Percentiles rank a stretch among this genome's conserved stretches.
These are phyloP conservation scores for Scutellaria barbata DNA, from an alignment of 257 asterid species.

Conservation along the genomic window DNA sequence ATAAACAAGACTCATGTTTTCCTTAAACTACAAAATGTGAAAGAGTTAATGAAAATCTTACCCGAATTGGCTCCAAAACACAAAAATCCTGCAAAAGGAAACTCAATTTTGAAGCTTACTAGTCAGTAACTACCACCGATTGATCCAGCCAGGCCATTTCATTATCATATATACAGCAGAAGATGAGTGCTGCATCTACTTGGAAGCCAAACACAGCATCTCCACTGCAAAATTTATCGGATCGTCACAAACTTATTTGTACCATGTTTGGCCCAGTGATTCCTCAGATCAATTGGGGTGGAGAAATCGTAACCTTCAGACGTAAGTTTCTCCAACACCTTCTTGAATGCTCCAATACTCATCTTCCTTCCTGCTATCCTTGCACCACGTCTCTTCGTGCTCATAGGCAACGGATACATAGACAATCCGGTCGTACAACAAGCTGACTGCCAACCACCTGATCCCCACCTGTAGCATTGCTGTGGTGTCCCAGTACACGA, in stretches of 20 bases:
- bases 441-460: conserved; percentile 97
- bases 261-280: conserved; percentile 93
- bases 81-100: conserved; percentile 32
- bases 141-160: conserved; percentile 44
- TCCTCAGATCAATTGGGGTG: conserved; percentile 74
- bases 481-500: conserved; percentile 87
- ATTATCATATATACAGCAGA: conserved; percentile 67
- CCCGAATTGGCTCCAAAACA: conserved; percentile 40
- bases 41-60: conserved; percentile 37
- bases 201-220: conserved; percentile 38
- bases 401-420: conserved; percentile 78
- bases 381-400: conserved; percentile 78
- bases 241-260: conserved; percentile 91
- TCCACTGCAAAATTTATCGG: conserved; percentile 48
- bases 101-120: conserved; percentile 45
- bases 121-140: conserved; percentile 59
- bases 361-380: conserved; percentile 92
- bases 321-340: conserved; percentile 81
- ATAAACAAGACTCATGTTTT: conserved; percentile 39
- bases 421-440: conserved; percentile 83
- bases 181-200: conserved; percentile 42
- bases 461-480: conserved; percentile 92
- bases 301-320: conserved; percentile 74
- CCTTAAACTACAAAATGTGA: conserved; percentile 48
- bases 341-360: conserved; percentile 92